Base-by-base conservation (phyloP, 1,139 yeast species). In the Nakaseomyces uthaithaninus region DNA sequence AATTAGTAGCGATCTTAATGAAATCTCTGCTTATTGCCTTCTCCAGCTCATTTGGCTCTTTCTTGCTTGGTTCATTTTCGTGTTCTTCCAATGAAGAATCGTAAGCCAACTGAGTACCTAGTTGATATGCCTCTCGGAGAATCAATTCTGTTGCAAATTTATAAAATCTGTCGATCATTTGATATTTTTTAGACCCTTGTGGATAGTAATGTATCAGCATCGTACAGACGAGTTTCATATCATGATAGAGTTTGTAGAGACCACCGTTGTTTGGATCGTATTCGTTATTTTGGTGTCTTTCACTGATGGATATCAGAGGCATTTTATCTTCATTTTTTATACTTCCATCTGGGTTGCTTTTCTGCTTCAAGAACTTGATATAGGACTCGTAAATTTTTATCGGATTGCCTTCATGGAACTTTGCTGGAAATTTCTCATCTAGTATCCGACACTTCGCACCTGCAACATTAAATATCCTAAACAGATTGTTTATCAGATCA, bases 131-230 rank as follows among this genome's bases (percentile, higher is more conserved):
- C 59, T 87, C 96, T 53, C 94, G 74, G 40, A 86, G 61, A 27
- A 87, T 61, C 40, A 85, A 61, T 51, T 85, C 94, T 1, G 80
- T 71, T 3, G 84, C 63, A 51, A 80, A 77, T 55, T 75, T 79
- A 65, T 77, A 86, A 52, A 82, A 80, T 42, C 71, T 72, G 58
- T 84, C 91, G 33, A 81, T 66, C 48, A 71, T 68, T 16, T 63
- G 64, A 56, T 87, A 87, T 11, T 62, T 62, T 17, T 64, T 55
- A n/a, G 79, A 65, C 1, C 86, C 87, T 24, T 78, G 69, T 18
- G 71, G 69, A 42, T 68, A 64, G 38, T 67, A 62, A 27, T 67
- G 65, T 17, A 82, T 68, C 26, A 70, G 64, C 19, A 71, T 56
- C 8, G 77, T 72, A 33, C 80, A 67, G 0, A 82, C 80, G 14